Conservation (phyloP, 2,329 filamentous ascomycete genomes). For the Coleophoma eucalyptorum region DNA sequence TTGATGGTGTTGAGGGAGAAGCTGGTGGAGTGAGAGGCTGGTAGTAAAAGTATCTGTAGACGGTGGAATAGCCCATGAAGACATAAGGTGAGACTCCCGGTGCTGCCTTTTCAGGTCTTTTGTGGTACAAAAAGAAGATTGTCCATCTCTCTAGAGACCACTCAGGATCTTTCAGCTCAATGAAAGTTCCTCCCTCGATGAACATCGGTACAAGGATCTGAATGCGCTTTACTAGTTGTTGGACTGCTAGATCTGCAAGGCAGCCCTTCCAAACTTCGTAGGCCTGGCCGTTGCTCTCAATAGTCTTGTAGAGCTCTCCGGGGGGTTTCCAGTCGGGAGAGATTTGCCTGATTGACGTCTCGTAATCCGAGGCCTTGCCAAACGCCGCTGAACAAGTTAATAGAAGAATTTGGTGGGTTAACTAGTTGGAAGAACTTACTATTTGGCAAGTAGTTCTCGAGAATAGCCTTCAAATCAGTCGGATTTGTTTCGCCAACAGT, state of each 20-base stretch:
- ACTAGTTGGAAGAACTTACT: constrained; percentile 38
- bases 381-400: constrained; percentile 55
- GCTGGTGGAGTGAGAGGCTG: constrained; percentile 41
- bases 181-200: constrained; percentile 86
- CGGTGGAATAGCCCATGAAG: constrained; percentile 85
- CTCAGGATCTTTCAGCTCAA: constrained; percentile 67
- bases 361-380: constrained; percentile 57
- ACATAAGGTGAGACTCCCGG: constrained; percentile 60
- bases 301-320: constrained; percentile 64
- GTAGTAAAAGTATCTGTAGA: constrained; percentile 79
- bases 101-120: constrained; percentile 40
- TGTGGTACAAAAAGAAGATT: constrained; percentile 81
- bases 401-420: constrained; percentile 2
- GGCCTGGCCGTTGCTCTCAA: constrained; percentile 55
- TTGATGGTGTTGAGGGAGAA: constrained; percentile 25
- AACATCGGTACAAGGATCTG: constrained; percentile 83
- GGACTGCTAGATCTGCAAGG: constrained; percentile 65
- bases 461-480: constrained; percentile 60
- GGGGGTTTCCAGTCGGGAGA: constrained; percentile 63
- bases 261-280: constrained; percentile 85
- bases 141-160: constrained; percentile 81
- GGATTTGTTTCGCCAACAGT: constrained; percentile 65
- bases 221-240: constrained; percentile 71
- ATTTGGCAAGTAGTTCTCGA: constrained; percentile 58
- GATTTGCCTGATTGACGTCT: constrained; percentile 45